Conservation (phyloP, 306 rosid species). For the Sechiopsis laciniata region DNA sequence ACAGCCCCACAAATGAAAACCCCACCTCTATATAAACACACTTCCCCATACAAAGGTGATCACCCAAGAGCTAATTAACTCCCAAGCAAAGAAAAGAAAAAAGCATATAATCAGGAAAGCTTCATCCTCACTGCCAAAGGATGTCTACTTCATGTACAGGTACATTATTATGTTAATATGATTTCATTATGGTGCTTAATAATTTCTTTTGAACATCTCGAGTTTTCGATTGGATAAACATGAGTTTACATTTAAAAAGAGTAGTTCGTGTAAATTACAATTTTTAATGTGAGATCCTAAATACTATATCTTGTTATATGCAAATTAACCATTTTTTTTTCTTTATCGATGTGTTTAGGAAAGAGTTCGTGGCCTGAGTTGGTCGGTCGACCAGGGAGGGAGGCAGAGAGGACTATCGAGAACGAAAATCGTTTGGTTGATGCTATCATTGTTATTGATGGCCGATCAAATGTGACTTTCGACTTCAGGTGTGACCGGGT, state of each 20-base stretch:
- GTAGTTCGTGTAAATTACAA: too few relatives aligned
- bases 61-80: neutral
- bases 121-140: neutral
- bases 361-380: conserved; percentile 13
- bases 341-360: neutral
- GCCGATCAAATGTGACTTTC: neutral
- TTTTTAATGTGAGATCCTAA: too few relatives aligned
- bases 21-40: conserved; percentile 17
- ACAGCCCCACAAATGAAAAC: neutral
- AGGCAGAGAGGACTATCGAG: conserved; percentile 15
- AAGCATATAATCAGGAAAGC: neutral
- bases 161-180: neutral
- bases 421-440: conserved; percentile 4
- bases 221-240: too few relatives aligned
- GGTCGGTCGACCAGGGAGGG: neutral
- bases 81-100: neutral
- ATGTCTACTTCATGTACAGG: neutral
- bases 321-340: too few relatives aligned
- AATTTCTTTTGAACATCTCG: too few relatives aligned
- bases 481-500: conserved; percentile 10
- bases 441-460: neutral
- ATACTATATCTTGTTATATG: too few relatives aligned
- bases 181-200: neutral
- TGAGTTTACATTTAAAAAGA: too few relatives aligned
- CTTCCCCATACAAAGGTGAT: neutral